phyloP scores from a whole-genome alignment of 2,329 filamentous ascomycete genomes.

The Pseudogymnoascus sp. region DNA sequence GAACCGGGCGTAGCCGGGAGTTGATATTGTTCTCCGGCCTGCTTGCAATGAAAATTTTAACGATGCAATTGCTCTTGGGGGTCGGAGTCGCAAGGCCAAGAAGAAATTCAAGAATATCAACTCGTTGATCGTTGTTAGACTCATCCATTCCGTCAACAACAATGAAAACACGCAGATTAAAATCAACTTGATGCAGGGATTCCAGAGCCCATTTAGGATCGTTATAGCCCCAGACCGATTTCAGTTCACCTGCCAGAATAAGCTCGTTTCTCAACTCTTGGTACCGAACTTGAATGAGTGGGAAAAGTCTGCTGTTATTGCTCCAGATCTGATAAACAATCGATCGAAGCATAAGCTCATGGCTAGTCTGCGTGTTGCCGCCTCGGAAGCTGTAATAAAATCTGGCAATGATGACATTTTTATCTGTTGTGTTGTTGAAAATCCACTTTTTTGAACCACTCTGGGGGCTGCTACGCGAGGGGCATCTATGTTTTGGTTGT shows the following conservation, averaged over 20 bases:
- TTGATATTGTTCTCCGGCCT: not conserved
- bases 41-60: not conserved
- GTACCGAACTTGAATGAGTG: slow-evolving; percentile 10
- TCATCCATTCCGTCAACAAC: slow-evolving; percentile 17
- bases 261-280: not conserved
- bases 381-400: slow-evolving; percentile 17
- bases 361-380: slow-evolving; percentile 12
- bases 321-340: slow-evolving; percentile 15
- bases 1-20: not conserved
- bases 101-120: slow-evolving; percentile 10
- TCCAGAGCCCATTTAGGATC: not conserved
- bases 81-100: not conserved
- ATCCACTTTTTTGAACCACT: not conserved
- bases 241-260: not conserved
- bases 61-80: not conserved
- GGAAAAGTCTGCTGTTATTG: slow-evolving; percentile 10
- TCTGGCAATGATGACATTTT: slow-evolving; percentile 7
- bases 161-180: slow-evolving; percentile 5
- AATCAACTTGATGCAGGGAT: not conserved
- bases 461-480: not conserved
- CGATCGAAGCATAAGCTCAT: slow-evolving; percentile 15
- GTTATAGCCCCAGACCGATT: slow-evolving; percentile 4
- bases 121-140: slow-evolving; percentile 11
- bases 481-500: not conserved
- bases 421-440: not conserved